phyloP scores from a whole-genome alignment of 2,329 filamentous ascomycete genomes.

The Orbilia blumenaviensis region DNA sequence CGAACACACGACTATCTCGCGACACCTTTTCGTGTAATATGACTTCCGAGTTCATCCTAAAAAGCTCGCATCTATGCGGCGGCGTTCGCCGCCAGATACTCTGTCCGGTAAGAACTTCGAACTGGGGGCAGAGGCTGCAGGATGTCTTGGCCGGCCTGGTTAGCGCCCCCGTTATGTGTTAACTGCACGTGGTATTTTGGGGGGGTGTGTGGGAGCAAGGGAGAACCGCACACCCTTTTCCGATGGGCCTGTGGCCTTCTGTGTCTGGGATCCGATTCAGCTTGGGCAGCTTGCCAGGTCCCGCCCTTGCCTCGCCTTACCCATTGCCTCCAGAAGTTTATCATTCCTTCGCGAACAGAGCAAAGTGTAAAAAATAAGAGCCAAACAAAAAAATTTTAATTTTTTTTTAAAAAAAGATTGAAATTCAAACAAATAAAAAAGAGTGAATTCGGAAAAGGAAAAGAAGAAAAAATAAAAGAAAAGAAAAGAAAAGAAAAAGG shows the following conservation, averaged over 20 bases:
- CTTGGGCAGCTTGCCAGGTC: slow-evolving; percentile 25
- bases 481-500: slow-evolving; percentile 17
- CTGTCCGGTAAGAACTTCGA: slow-evolving; percentile 22
- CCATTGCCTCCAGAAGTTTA: slow-evolving; percentile 28
- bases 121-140: slow-evolving; percentile 7
- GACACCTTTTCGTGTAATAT: slow-evolving; percentile 17
- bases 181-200: slow-evolving; percentile 48
- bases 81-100: slow-evolving; percentile 45
- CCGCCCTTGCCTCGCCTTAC: slow-evolving; percentile 43
- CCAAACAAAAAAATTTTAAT: background rate
- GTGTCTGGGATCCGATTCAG: slow-evolving; percentile 39
- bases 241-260: slow-evolving; percentile 44
- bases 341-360: slow-evolving; percentile 10
- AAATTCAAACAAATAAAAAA: background rate
- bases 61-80: slow-evolving; percentile 40
- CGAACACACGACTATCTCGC: slow-evolving; percentile 52
- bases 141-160: slow-evolving; percentile 25
- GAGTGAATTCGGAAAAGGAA: background rate
- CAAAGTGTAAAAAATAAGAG: background rate
- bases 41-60: slow-evolving; percentile 48
- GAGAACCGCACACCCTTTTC: slow-evolving; percentile 47
- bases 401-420: background rate
- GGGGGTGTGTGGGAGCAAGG: slow-evolving; percentile 36
- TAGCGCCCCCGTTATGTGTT: slow-evolving; percentile 53
- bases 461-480: slow-evolving; percentile 4